Evolutionary conservation across 495 filamentous ascomycete genomes (phyloP), one percentile per base, ranked within the genome.

Genomic region (Cudoniella acicularis): DNA sequence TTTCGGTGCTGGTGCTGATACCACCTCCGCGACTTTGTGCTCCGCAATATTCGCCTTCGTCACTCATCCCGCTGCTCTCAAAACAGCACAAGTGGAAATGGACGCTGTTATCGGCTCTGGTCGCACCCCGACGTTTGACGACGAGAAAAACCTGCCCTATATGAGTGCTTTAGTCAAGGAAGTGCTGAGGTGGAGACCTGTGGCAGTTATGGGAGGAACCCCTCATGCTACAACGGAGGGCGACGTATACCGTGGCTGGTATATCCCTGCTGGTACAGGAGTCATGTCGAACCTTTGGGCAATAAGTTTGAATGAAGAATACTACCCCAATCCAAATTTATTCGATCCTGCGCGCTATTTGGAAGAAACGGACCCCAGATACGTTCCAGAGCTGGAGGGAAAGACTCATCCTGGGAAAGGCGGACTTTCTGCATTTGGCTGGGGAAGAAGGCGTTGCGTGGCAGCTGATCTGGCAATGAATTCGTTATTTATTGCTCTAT

Each of bases 1-100:
- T 3, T 87, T 87, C 56, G 83, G 82, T 2, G 85, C 85, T 11
- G 85, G 85, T 11, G 78, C 80, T n/a, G 85, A 88, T 66, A 88
- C 85, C 3, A 83, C 83, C 50, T 71, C 78, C 13, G 74, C 74
- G 17, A 77, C 75, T 0, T 62, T 78, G 54, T 77, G 69, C 62
- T 73, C 69, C 4, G 69, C 69, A 25, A 70, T 77, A 27, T 72
- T 86, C 18, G 83, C 72, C 18, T 68, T 79, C 1, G 61, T 71
- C 10, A 75, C 61, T 59, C 78, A 76, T 23, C 73, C 74, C 0
- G 67, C 69, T 25, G 69, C 77, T 46, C 73, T 80, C 61, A 25
- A 64, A 3, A 66, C 70, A 27, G 75, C 75, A 23, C 80, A 80
- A 48, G 66, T 66, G 20, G 77, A 78, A 59, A 57, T 83, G 0